Base-by-base conservation (phyloP, 2,329 filamentous ascomycete species). In the Pseudocercospora vitis region DNA sequence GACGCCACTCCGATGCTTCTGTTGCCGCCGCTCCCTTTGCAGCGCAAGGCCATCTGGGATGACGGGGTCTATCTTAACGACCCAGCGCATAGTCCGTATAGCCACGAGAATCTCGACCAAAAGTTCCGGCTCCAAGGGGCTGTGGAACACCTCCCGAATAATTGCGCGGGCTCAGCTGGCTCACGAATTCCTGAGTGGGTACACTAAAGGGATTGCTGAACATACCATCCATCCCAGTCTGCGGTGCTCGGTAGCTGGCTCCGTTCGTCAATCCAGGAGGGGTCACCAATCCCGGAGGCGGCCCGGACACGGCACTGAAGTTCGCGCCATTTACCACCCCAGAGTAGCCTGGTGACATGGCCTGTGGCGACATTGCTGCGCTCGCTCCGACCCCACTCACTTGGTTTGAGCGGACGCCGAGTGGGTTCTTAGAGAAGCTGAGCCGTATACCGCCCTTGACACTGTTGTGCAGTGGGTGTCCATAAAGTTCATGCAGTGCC, bases 401-500 rank as follows among this genome's bases (percentile, higher is more conserved):
- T 66, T 91, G 89, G 21, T 84, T 85, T 1, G 88, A 90, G 40
- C 94, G 87, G 23, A 97, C 92, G 18, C 94, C 94, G 1, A 97
- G 80, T 0, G 94, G 94, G 65, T 97, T 97, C 76, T 97, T 97
- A 24, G 92, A 96, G 72, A 96, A 99, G 72, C 91, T 96, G 52
- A 99, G 78, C 19, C 94, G 86, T 65, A 99, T 96, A 28, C 94
- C 94, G 5, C 92, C 92, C 70, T 96, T 96, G 67, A 90, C 82
- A 66, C 91, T 96, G 73, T 96, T 96, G 69, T 91, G 90, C 26
- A 97, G 80, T 45, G 83, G 84, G 46, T 87, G 84, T 0, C 94
- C 94, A 66, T 97, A 96, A 1, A 97, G 79, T 52, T 96, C 90
- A 60, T 91, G 84, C 2, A 97, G 79, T 1, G 91, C 87, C 72